A percentile compares a stretch with the other conserved stretches of the same genome.
Conservation (phyloP, 495 filamentous ascomycete species). For the Tuber umbilicatum region DNA sequence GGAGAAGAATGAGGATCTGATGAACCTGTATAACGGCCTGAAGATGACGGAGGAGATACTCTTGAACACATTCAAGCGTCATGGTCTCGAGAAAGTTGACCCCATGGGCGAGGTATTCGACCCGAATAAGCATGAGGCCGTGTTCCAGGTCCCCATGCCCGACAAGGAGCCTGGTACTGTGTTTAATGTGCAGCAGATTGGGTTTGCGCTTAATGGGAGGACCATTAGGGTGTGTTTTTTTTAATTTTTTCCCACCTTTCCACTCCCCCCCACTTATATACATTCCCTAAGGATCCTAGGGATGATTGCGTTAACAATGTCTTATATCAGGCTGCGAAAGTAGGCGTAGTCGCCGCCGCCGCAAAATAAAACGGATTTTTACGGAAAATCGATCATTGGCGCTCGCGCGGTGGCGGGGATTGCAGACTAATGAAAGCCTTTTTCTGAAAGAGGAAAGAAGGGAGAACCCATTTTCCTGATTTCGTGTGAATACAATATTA, state of each 20-base stretch:
- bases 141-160: conserved; percentile 77
- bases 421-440: background rate
- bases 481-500: background rate
- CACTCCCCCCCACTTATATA: background rate
- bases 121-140: conserved; percentile 92
- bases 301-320: background rate
- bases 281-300: background rate
- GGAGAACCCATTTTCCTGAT: background rate
- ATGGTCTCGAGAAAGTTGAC: conserved; percentile 86
- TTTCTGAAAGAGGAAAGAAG: background rate
- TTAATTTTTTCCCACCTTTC: background rate
- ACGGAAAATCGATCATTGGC: conserved; percentile 1
- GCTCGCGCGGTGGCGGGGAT: background rate
- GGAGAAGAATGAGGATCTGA: conserved; percentile 54
- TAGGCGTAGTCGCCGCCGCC: background rate
- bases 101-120: conserved; percentile 76
- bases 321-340: background rate
- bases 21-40: conserved; percentile 75
- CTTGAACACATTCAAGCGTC: conserved; percentile 82
- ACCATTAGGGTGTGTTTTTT: conserved; percentile 61
- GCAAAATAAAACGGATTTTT: background rate
- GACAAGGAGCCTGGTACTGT: conserved; percentile 84
- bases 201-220: conserved; percentile 83
- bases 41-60: conserved; percentile 91
- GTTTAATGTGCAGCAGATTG: conserved; percentile 90